These are phyloP conservation scores for Penicillium dipodomyicola DNA, from an alignment of 495 filamentous ascomycete genomes.

Conservation along the genomic window DNA sequence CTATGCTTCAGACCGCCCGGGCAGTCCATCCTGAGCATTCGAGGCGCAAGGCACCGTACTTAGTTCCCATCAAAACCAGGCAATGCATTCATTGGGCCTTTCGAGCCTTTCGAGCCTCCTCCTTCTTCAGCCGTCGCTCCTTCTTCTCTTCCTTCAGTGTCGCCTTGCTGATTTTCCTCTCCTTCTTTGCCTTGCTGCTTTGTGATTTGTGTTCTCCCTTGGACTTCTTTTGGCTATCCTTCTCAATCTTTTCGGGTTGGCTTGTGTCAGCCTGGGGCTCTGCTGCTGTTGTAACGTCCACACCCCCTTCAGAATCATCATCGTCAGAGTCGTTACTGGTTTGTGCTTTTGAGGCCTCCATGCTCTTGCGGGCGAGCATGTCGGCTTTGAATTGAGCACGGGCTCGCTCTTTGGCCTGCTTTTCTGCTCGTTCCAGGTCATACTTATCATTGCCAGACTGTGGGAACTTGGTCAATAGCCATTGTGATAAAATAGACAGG, in stretches of 20 bases:
- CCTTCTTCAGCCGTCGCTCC: constrained; percentile 42
- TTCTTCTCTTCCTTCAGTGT: constrained; percentile 32
- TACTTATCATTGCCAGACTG: constrained; percentile 64
- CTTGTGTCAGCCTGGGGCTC: not conserved
- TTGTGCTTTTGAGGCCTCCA: constrained; percentile 27
- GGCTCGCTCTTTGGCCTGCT: constrained; percentile 52
- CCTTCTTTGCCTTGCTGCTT: constrained; percentile 21
- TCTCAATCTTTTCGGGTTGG: constrained; percentile 11
- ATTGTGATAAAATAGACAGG: not conserved
- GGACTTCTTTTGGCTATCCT: constrained; percentile 24
- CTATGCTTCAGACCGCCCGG: not conserved
- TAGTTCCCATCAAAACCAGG: not conserved
- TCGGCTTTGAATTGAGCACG: constrained; percentile 50
- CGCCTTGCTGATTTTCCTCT: constrained; percentile 32
- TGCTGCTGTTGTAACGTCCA: constrained; percentile 8
- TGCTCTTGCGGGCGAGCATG: constrained; percentile 37
- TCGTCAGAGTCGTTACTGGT: constrained; percentile 27
- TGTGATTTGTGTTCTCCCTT: constrained; percentile 22
- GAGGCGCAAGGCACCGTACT: not conserved
- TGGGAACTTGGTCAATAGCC: constrained; percentile 12
- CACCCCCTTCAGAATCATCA: constrained; percentile 25
- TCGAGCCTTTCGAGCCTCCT: constrained; percentile 31
- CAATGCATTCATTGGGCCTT: constrained; percentile 23
- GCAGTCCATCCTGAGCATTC: constrained; percentile 1
- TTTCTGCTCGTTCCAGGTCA: constrained; percentile 53